Percentiles rank a stretch among this genome's conserved stretches.
Evolutionary conservation across 148 eudicot species (phyloP).

Genomic region (Vaccinium vitisidaea): DNA sequence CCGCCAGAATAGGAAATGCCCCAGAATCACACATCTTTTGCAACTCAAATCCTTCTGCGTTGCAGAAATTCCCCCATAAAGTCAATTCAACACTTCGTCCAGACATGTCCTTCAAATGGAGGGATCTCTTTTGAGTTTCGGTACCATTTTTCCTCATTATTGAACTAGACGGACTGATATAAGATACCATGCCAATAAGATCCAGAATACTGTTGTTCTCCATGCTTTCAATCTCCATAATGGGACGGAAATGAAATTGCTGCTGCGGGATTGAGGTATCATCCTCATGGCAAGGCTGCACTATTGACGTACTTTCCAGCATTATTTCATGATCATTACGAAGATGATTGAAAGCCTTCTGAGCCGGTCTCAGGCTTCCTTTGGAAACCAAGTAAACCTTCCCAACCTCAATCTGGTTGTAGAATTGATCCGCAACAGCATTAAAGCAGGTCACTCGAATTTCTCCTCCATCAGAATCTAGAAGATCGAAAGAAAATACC

Average conservation of each 20-base stretch:
- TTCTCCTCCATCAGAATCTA: conserved; percentile 92
- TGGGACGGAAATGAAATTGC: conserved; percentile 74
- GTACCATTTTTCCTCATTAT: conserved; percentile 79
- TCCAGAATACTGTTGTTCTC: conserved; percentile 60
- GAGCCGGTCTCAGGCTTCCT: conserved; percentile 78
- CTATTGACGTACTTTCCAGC: conserved; percentile 60
- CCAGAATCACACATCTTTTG: conserved; percentile 81
- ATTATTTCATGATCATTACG: conserved; percentile 72
- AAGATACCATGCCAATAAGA: conserved; percentile 80
- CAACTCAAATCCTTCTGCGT: conserved; percentile 69
- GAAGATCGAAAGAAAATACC: conserved; percentile 91
- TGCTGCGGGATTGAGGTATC: conserved; percentile 64
- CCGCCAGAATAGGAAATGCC: conserved; percentile 72
- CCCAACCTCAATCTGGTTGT: conserved; percentile 63
- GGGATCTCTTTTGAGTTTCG: conserved; percentile 73
- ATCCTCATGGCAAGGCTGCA: conserved; percentile 78
- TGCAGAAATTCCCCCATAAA: conserved; percentile 91
- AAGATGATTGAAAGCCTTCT: conserved; percentile 79
- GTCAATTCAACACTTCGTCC: conserved; percentile 84
- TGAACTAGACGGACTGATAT: conserved; percentile 58
- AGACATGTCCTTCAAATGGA: conserved; percentile 86
- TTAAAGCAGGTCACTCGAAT: conserved; percentile 91
- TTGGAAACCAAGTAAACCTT: conserved; percentile 75
- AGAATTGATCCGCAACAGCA: conserved; percentile 84
- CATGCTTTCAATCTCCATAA: conserved; percentile 68